Percentiles rank a stretch among this genome's conserved stretches.
phyloP scores from a whole-genome alignment of 306 rosid genomes.

The Gastrolobium villosum region DNA sequence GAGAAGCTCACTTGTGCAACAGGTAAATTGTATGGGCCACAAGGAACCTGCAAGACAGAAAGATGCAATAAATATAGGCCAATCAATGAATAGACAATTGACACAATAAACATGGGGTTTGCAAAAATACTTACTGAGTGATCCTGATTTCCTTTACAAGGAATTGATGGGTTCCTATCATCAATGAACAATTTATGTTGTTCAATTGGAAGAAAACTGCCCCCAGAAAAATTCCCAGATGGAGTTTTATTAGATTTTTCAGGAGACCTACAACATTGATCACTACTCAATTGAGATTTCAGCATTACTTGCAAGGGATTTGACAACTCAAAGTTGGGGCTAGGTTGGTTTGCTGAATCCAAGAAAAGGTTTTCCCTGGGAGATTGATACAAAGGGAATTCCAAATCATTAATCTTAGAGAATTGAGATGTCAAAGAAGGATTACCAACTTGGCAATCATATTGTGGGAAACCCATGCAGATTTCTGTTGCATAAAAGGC shows the following conservation, averaged over 20 bases:
- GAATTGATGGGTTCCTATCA: conserved; percentile 47
- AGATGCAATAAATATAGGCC: conserved; percentile 4
- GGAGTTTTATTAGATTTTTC: conserved; percentile 49
- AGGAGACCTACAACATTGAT: conserved; percentile 48
- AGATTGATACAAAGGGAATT: conserved; percentile 66
- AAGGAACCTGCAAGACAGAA: conserved; percentile 50
- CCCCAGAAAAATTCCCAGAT: conserved; percentile 37
- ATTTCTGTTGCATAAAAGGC: conserved; percentile 78
- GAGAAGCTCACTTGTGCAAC: conserved; percentile 54
- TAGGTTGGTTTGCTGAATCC: conserved; percentile 55
- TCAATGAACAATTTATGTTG: conserved; percentile 55
- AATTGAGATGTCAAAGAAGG: conserved; percentile 48
- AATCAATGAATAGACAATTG: not conserved
- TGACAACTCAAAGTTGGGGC: conserved; percentile 56
- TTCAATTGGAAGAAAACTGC: conserved; percentile 53
- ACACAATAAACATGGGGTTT: not conserved
- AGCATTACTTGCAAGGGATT: conserved; percentile 63
- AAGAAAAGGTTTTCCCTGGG: conserved; percentile 50
- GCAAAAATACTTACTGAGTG: conserved; percentile 55
- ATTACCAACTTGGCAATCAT: conserved; percentile 56
- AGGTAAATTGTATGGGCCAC: conserved; percentile 55
- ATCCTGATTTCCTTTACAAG: conserved; percentile 60
- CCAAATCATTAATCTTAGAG: conserved; percentile 49
- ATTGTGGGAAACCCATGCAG: conserved; percentile 75
- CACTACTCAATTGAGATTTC: conserved; percentile 49